These are phyloP conservation scores for Cystofilobasidium macerans DNA, from an alignment of 768 basidiomycete species.

Conservation along the genomic window DNA sequence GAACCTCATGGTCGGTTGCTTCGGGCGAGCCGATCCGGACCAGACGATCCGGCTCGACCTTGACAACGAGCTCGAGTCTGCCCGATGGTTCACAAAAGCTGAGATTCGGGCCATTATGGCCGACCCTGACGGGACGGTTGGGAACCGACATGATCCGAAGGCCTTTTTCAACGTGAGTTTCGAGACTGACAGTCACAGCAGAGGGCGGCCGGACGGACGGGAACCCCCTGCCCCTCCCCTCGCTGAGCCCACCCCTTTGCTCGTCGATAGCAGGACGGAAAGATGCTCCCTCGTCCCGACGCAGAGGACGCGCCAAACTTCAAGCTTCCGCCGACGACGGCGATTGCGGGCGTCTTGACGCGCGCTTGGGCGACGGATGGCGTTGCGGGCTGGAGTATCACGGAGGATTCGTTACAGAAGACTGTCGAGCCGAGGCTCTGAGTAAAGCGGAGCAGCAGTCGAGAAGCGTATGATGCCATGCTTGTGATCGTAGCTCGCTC, in stretches of 20 bases:
- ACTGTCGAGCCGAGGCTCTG: no score
- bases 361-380: slow-evolving; percentile 27
- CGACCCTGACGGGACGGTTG: slow-evolving; percentile 29
- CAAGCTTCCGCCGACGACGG: slow-evolving; percentile 32
- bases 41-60: slow-evolving; percentile 71
- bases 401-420: no score
- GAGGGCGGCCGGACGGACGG: neutral
- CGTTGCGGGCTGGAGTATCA: slow-evolving; percentile 7
- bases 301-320: slow-evolving; percentile 14
- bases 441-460: no score
- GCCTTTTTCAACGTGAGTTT: slow-evolving; percentile 17
- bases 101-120: slow-evolving; percentile 55
- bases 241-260: neutral
- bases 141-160: slow-evolving; percentile 27
- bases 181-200: neutral
- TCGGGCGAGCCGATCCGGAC: slow-evolving; percentile 52
- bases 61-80: slow-evolving; percentile 93
- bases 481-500: no score
- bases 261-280: slow-evolving; percentile 8
- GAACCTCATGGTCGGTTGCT: slow-evolving; percentile 68
- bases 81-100: slow-evolving; percentile 71
- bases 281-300: neutral
- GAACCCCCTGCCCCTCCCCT: neutral
- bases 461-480: no score
- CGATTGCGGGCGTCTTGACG: slow-evolving; percentile 33